phyloP scores from a whole-genome alignment of 2,329 filamentous ascomycete species.

The Saccharata proteae region DNA sequence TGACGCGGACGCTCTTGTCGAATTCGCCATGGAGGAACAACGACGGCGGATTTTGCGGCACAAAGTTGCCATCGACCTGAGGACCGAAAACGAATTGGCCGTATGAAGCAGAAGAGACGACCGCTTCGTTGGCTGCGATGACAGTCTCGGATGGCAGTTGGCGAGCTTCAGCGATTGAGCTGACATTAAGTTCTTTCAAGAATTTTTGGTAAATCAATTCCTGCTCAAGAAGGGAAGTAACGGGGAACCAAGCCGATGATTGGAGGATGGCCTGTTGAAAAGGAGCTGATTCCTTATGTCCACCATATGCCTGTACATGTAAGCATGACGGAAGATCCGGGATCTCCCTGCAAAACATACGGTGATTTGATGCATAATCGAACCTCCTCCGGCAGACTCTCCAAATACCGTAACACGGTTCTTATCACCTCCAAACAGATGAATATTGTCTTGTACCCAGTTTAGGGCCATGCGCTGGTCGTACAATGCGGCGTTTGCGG shows the following conservation, averaged over 20 bases:
- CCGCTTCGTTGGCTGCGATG: constrained; percentile 29
- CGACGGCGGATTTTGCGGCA: constrained; percentile 33
- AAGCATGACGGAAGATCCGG: constrained; percentile 8
- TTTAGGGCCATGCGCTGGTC: constrained; percentile 41
- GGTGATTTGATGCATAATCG: constrained; percentile 45
- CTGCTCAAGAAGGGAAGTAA: constrained; percentile 20
- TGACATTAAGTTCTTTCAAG: constrained; percentile 30
- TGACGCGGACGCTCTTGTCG: constrained; percentile 32
- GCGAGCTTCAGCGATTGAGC: constrained; percentile 32
- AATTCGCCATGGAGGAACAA: constrained; percentile 33
- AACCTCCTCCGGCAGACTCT: constrained; percentile 40
- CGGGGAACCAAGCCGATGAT: constrained; percentile 25
- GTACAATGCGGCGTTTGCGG: constrained; percentile 35
- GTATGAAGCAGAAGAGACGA: constrained; percentile 25
- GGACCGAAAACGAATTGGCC: constrained; percentile 32
- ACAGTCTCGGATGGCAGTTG: constrained; percentile 27
- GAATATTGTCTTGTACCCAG: constrained; percentile 41
- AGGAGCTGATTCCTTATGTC: constrained; percentile 33
- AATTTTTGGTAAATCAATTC: constrained; percentile 29
- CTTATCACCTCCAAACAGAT: constrained; percentile 40
- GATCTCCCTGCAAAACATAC: constrained; percentile 22
- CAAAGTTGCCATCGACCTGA: constrained; percentile 38
- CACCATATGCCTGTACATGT: no score
- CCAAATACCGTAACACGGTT: constrained; percentile 35
- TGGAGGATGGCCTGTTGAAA: constrained; percentile 36